A percentile compares a stretch with the other conserved stretches of the same genome.
Evolutionary conservation across 176 grass and related monocot species (phyloP).

Genomic region (Oropetium thomaeum): DNA sequence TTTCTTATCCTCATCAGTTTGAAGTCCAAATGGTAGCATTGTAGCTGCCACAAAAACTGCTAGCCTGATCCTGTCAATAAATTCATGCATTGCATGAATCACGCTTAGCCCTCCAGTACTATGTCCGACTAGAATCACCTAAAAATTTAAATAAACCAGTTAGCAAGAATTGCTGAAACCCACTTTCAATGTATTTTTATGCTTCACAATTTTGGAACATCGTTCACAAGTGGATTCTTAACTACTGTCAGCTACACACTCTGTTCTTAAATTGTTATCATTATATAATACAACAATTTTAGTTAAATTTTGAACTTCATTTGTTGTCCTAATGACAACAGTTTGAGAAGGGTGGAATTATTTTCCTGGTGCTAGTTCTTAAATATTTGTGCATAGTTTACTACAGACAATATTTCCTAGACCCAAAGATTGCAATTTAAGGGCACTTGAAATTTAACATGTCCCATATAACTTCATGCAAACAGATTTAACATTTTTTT

Average conservation of each 20-base stretch:
- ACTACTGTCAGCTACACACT: too few species aligned
- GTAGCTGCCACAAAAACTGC: conserved; percentile 60
- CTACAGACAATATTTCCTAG: not conserved
- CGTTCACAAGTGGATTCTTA: not conserved
- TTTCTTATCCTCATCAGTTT: conserved; percentile 59
- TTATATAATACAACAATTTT: too few species aligned
- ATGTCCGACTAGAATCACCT: conserved; percentile 65
- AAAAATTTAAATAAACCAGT: not conserved
- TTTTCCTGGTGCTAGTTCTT: too few species aligned
- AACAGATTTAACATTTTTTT: not conserved
- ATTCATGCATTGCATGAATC: conserved; percentile 62
- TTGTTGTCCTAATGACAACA: too few species aligned
- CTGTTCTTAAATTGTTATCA: too few species aligned
- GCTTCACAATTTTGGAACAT: not conserved
- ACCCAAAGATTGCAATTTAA: not conserved
- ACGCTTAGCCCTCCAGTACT: conserved; percentile 54
- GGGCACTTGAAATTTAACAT: not conserved
- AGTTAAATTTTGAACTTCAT: too few species aligned
- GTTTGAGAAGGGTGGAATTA: too few species aligned
- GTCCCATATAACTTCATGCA: too few species aligned
- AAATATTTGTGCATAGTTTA: too few species aligned
- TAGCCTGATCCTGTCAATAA: conserved; percentile 42
- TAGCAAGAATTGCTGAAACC: not conserved
- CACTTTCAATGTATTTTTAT: not conserved
- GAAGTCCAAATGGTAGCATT: conserved; percentile 69